These are phyloP conservation scores for Chaetoceros muelleri DNA, from an alignment of 108 stramenopile genomes.

Conservation along the genomic window DNA sequence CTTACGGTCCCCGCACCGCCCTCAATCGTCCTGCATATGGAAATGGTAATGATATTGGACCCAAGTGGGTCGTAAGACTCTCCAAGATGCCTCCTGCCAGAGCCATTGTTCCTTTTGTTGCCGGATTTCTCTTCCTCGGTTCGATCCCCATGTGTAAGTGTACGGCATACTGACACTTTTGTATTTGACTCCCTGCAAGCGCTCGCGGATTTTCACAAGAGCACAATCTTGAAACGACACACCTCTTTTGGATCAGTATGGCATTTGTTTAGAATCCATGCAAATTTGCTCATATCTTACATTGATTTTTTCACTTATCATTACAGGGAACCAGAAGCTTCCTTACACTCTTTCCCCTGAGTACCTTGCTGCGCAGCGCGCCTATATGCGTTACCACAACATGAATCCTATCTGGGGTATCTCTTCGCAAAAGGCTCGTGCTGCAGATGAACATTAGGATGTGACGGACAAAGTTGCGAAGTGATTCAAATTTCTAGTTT, in stretches of 20 bases:
- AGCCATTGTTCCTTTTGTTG: constrained; percentile 34
- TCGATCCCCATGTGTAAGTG: constrained; percentile 72
- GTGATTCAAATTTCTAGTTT: too few relatives aligned
- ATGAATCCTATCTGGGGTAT: constrained; percentile 86
- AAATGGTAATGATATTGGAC: constrained; percentile 24
- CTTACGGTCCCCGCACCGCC: constrained; percentile 59
- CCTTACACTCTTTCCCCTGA: constrained; percentile 74
- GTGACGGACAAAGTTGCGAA: too few relatives aligned
- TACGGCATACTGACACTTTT: neutral
- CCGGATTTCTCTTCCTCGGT: constrained; percentile 25
- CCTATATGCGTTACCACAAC: constrained; percentile 91
- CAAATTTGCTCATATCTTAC: too few relatives aligned
- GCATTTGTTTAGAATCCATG: neutral
- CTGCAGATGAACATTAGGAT: constrained; percentile 33
- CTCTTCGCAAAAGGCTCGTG: constrained; percentile 51
- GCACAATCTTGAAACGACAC: neutral
- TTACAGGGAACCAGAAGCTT: constrained; percentile 33
- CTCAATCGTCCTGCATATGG: constrained; percentile 67
- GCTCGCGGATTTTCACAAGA: neutral
- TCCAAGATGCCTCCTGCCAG: constrained; percentile 38
- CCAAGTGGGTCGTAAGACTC: constrained; percentile 17
- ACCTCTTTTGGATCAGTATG: neutral
- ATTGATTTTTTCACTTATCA: neutral
- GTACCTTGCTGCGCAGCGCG: constrained; percentile 72
- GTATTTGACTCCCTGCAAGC: neutral